phyloP scores from a whole-genome alignment of 768 basidiomycete species.

The Lyophyllum semitale region DNA sequence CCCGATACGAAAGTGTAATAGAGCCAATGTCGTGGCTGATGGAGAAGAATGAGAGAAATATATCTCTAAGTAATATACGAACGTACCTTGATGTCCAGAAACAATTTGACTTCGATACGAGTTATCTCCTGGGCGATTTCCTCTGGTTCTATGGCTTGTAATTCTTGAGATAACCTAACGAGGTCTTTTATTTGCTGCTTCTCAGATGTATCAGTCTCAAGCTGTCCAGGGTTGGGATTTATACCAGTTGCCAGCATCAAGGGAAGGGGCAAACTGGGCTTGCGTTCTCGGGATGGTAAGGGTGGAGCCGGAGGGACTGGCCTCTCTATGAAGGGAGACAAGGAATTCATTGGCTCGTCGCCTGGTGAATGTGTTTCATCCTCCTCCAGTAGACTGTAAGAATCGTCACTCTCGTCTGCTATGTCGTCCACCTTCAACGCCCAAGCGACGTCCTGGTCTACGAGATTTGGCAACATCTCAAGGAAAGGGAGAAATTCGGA shows the following conservation, averaged over 20 bases:
- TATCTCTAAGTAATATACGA: conserved; percentile 1
- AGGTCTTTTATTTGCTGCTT: conserved; percentile 69
- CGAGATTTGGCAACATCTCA: conserved; percentile 60
- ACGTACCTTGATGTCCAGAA: conserved; percentile 75
- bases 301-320: conserved; percentile 15
- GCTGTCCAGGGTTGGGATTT: conserved; percentile 23
- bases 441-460: conserved; percentile 76
- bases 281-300: conserved; percentile 56
- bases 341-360: conserved; percentile 13
- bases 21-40: conserved; percentile 86
- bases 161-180: conserved; percentile 54
- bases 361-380: conserved; percentile 41
- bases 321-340: conserved; percentile 26
- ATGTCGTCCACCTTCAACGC: conserved; percentile 65
- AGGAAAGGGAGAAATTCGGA: conserved; percentile 82
- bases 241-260: conserved; percentile 37
- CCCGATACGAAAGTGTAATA: conserved; percentile 73
- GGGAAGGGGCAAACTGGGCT: conserved; percentile 65
- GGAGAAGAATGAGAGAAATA: conserved; percentile 11
- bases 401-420: conserved; percentile 65
- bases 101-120: conserved; percentile 65
- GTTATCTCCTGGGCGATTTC: conserved; percentile 89
- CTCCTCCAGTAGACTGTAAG: conserved; percentile 53
- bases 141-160: conserved; percentile 56
- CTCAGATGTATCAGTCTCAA: conserved; percentile 42